phyloP scores from a whole-genome alignment of 1,284 basidiomycete genomes.

The Coniferiporia sulphurascens region DNA sequence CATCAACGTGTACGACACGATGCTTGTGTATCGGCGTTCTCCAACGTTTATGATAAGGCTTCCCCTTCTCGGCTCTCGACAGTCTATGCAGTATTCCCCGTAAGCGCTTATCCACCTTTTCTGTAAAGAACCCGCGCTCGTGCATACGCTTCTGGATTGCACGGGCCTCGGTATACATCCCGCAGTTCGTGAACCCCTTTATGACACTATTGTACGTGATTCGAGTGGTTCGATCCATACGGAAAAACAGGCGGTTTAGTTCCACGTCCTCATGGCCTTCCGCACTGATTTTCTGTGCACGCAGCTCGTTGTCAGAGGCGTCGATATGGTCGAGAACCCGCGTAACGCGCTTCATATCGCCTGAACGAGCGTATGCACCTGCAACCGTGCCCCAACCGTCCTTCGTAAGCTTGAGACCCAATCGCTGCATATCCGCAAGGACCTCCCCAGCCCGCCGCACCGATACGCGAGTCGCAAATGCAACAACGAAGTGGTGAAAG shows the following conservation, averaged over 20 bases:
- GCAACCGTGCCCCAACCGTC: constrained; percentile 13
- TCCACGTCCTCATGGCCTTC: background rate
- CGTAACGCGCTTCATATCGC: constrained; percentile 7
- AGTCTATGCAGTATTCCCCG: constrained; percentile 2
- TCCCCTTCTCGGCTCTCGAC: constrained; percentile 8
- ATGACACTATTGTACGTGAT: constrained; percentile 12
- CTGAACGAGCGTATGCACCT: constrained; percentile 17
- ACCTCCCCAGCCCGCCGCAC: constrained; percentile 4
- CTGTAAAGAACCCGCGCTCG: constrained; percentile 3
- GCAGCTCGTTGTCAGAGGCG: background rate
- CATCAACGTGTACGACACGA: background rate
- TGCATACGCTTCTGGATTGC: constrained; percentile 5
- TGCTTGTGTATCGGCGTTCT: background rate
- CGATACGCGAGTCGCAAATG: constrained; percentile 11
- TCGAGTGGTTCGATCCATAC: background rate
- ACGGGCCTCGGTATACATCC: constrained; percentile 7
- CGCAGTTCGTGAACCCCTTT: constrained; percentile 7
- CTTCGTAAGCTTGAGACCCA: background rate
- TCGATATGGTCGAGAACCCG: constrained; percentile 8
- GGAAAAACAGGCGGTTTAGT: background rate
- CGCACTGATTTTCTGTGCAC: background rate
- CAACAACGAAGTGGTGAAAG: constrained; percentile 16
- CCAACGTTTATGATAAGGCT: background rate
- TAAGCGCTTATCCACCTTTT: constrained; percentile 1
- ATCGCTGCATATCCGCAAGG: constrained; percentile 12